These are phyloP conservation scores for Plasmodium inui DNA, from an alignment of 169 alveolate species.

Conservation along the genomic window DNA sequence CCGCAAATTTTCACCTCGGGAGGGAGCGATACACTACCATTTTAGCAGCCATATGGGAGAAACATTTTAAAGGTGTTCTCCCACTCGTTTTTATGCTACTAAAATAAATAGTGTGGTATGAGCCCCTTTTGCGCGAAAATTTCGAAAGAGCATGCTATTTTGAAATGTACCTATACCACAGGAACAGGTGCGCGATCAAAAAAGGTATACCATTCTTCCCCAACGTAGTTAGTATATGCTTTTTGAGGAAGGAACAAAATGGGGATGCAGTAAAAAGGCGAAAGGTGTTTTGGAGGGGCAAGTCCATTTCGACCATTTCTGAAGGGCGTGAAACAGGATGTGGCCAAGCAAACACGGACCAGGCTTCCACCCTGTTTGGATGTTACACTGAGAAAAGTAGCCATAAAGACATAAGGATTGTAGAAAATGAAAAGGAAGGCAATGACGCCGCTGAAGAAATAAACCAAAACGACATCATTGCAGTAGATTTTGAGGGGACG, in stretches of 20 bases:
- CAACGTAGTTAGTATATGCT: background rate
- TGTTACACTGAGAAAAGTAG: background rate
- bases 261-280: conserved; percentile 10
- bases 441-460: conserved; percentile 74
- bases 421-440: conserved; percentile 67
- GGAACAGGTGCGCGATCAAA: background rate
- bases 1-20: background rate
- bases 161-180: background rate
- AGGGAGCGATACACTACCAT: background rate
- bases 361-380: background rate
- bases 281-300: conserved; percentile 10
- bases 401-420: conserved; percentile 55
- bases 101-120: background rate
- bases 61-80: background rate
- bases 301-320: conserved; percentile 38
- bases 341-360: background rate
- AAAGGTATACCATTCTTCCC: conserved; percentile 10
- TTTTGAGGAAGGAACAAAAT: conserved; percentile 29
- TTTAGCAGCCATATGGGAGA: background rate
- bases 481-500: conserved; percentile 83
- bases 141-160: background rate
- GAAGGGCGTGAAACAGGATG: conserved; percentile 1
- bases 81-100: background rate
- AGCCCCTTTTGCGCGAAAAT: background rate
- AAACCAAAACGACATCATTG: conserved; percentile 68